Evolutionary conservation across 1,284 basidiomycete species (phyloP).

Genomic region (Schizophyllum commune): DNA sequence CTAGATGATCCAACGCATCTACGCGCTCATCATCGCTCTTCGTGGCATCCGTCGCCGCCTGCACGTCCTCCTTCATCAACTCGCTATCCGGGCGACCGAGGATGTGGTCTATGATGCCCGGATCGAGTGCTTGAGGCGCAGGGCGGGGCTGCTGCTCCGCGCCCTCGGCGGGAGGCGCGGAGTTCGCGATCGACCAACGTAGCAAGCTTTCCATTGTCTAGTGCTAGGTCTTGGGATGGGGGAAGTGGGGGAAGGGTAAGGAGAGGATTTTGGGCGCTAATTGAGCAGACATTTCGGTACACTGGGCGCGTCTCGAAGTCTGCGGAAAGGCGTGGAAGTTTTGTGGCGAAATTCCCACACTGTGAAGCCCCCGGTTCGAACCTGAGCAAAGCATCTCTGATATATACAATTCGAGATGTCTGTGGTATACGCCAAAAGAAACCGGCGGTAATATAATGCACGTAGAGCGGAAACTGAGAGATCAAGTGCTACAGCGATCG

Average conservation of each 20-base stretch:
- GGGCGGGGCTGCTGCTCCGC: conserved; percentile 17
- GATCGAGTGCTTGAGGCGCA: conserved; percentile 46
- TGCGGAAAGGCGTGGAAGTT: not conserved
- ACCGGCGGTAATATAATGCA: no score
- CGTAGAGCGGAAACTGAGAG: no score
- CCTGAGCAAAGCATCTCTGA: no score
- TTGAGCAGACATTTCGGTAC: not conserved
- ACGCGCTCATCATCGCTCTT: conserved; percentile 62
- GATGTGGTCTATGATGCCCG: conserved; percentile 79
- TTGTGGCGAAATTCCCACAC: not conserved
- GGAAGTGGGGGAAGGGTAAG: not conserved
- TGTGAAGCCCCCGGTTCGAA: no score
- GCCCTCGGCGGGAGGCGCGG: conserved; percentile 21
- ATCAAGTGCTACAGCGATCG: no score
- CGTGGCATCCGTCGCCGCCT: conserved; percentile 58
- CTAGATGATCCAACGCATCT: conserved; percentile 86
- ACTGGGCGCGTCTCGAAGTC: not conserved
- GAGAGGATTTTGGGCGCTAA: not conserved
- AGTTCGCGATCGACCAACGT: conserved; percentile 70
- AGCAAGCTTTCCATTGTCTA: conserved; percentile 60
- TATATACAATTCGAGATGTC: no score
- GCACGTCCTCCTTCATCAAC: conserved; percentile 83
- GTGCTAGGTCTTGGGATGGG: not conserved
- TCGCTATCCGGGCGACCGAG: conserved; percentile 81
- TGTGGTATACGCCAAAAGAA: no score